These are phyloP conservation scores for Sambucus nigra DNA, from an alignment of 129 eudicot species.

Conservation along the genomic window DNA sequence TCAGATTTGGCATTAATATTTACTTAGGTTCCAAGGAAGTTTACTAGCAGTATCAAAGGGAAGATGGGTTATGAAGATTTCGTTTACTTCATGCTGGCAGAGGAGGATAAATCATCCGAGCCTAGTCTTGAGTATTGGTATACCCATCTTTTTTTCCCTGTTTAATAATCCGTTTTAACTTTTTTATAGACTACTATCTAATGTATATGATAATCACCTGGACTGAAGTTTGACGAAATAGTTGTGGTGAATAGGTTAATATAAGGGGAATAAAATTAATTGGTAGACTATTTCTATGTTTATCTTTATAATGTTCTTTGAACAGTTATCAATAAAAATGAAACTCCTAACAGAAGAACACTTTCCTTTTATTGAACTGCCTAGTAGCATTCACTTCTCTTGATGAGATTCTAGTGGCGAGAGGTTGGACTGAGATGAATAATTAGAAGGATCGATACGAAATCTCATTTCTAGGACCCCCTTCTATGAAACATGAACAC, in stretches of 20 bases:
- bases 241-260: neutral
- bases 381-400: neutral
- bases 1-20: slow-evolving; percentile 2
- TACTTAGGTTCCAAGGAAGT: slow-evolving; percentile 55
- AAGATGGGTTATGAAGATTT: slow-evolving; percentile 81
- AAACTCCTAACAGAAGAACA: neutral
- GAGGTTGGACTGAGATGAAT: too few relatives aligned
- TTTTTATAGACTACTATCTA: neutral
- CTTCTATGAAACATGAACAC: too few relatives aligned
- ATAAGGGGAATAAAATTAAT: neutral
- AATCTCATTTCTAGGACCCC: too few relatives aligned
- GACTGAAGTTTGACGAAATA: neutral
- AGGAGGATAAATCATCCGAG: slow-evolving; percentile 68
- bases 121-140: slow-evolving; percentile 84
- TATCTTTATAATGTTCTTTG: neutral
- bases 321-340: too few relatives aligned
- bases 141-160: neutral
- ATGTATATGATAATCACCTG: neutral
- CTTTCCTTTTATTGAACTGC: neutral
- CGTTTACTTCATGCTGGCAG: slow-evolving; percentile 60
- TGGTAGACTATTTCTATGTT: neutral
- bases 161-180: neutral
- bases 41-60: slow-evolving; percentile 58
- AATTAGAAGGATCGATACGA: too few relatives aligned
- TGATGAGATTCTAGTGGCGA: too few relatives aligned